A percentile compares a stretch with the other conserved stretches of the same genome.
These are phyloP conservation scores for Epichloe bromicola DNA, from an alignment of 2,329 filamentous ascomycete species.

Conservation along the genomic window DNA sequence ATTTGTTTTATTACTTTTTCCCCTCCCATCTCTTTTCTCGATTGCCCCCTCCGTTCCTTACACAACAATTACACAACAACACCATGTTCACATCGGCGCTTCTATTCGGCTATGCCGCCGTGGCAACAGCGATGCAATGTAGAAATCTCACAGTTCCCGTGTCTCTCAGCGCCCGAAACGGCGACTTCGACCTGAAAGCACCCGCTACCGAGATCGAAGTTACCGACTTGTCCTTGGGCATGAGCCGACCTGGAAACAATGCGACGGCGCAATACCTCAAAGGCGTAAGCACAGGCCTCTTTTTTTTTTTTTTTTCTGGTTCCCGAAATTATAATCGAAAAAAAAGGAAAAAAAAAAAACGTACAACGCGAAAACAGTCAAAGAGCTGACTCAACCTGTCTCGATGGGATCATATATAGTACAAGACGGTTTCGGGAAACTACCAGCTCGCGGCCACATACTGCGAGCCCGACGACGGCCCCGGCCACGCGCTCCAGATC, in stretches of 20 bases:
- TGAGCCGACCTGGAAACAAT: constrained; percentile 37
- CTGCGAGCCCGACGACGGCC: constrained; percentile 40
- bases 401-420: constrained; percentile 18
- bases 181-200: constrained; percentile 34
- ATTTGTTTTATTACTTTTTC: neutral
- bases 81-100: constrained; percentile 12
- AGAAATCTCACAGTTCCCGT: constrained; percentile 43
- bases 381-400: neutral
- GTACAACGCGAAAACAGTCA: too few relatives aligned
- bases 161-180: constrained; percentile 39
- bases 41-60: too few relatives aligned
- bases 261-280: constrained; percentile 29
- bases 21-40: neutral
- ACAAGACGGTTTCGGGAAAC: constrained; percentile 34
- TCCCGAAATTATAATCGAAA: too few relatives aligned
- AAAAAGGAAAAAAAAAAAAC: too few relatives aligned
- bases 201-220: constrained; percentile 42
- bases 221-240: constrained; percentile 38
- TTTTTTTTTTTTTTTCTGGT: neutral
- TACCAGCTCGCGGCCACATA: constrained; percentile 49
- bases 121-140: constrained; percentile 25
- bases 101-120: constrained; percentile 14
- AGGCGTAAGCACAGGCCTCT: constrained; percentile 20
- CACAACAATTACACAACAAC: neutral
- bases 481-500: constrained; percentile 24